phyloP scores from a whole-genome alignment of 495 filamentous ascomycete genomes.

The Daldinia bambusicola region DNA sequence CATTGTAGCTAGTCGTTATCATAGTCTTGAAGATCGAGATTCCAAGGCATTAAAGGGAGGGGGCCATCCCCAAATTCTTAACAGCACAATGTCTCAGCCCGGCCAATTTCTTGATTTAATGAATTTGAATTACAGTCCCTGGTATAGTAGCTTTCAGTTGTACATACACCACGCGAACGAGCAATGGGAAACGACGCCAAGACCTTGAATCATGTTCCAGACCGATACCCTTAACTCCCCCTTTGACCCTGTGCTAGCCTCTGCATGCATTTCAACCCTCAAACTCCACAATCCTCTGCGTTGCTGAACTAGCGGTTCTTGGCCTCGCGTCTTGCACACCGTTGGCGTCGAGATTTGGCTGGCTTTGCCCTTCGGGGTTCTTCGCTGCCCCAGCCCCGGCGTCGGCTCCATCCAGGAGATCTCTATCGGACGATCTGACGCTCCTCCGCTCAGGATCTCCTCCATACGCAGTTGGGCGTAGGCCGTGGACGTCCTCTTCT shows the following conservation, averaged over 20 bases:
- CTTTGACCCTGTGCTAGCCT: conserved; percentile 47
- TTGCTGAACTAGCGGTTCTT: conserved; percentile 45
- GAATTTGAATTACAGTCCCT: conserved; percentile 30
- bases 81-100: conserved; percentile 4
- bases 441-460: conserved; percentile 63
- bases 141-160: conserved; percentile 5
- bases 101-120: conserved; percentile 10
- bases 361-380: conserved; percentile 35
- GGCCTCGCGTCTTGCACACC: conserved; percentile 35
- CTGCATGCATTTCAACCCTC: conserved; percentile 54
- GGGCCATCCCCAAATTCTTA: neutral
- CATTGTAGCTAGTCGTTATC: neutral
- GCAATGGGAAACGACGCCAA: conserved; percentile 31
- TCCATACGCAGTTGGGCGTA: conserved; percentile 42
- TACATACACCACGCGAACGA: conserved; percentile 29
- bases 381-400: conserved; percentile 66
- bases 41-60: neutral
- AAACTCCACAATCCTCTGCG: conserved; percentile 56
- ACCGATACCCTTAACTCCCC: conserved; percentile 43
- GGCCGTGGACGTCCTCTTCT: conserved; percentile 69
- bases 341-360: conserved; percentile 40
- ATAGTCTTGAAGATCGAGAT: neutral
- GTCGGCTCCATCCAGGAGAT: conserved; percentile 82
- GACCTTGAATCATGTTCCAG: conserved; percentile 40
- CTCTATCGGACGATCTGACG: conserved; percentile 76